Conservation (phyloP, 2,329 filamentous ascomycete species). For the Pyricularia sp. region DNA sequence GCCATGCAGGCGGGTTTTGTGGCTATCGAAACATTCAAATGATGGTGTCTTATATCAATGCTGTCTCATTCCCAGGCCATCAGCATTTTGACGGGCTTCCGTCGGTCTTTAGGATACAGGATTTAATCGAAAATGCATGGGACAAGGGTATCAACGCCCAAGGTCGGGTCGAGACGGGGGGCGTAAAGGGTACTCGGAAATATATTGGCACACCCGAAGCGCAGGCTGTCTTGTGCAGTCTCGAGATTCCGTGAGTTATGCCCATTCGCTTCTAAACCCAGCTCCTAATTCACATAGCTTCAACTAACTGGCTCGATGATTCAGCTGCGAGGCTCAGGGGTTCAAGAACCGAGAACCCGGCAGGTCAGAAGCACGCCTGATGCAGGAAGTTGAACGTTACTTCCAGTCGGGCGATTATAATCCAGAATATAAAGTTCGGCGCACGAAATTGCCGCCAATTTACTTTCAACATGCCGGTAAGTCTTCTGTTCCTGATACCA, state of each 20-base stretch:
- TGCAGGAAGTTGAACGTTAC: constrained; percentile 62
- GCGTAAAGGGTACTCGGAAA: constrained; percentile 80
- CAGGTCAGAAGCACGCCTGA: constrained; percentile 45
- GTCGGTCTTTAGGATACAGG: constrained; percentile 72
- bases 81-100: constrained; percentile 57
- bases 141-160: constrained; percentile 70
- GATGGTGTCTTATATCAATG: constrained; percentile 69
- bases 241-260: constrained; percentile 52
- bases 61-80: constrained; percentile 43
- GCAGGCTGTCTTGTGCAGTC: constrained; percentile 64
- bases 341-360: constrained; percentile 40
- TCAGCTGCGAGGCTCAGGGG: constrained; percentile 52
- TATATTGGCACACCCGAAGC: constrained; percentile 93
- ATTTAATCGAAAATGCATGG: constrained; percentile 82
- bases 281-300: not conserved
- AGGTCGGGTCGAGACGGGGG: constrained; percentile 73
- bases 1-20: constrained; percentile 66
- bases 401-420: constrained; percentile 51
- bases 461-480: constrained; percentile 79
- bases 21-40: constrained; percentile 95
- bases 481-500: constrained; percentile 6
- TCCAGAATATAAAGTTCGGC: constrained; percentile 50
- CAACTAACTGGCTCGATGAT: constrained; percentile 1
- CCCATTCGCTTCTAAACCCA: not conserved
- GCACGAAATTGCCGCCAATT: constrained; percentile 69